A percentile compares a stretch with the other conserved stretches of the same genome.
Evolutionary conservation across 169 alveolate species (phyloP).

Genomic region (Ichthyophthirius multifiliis): DNA sequence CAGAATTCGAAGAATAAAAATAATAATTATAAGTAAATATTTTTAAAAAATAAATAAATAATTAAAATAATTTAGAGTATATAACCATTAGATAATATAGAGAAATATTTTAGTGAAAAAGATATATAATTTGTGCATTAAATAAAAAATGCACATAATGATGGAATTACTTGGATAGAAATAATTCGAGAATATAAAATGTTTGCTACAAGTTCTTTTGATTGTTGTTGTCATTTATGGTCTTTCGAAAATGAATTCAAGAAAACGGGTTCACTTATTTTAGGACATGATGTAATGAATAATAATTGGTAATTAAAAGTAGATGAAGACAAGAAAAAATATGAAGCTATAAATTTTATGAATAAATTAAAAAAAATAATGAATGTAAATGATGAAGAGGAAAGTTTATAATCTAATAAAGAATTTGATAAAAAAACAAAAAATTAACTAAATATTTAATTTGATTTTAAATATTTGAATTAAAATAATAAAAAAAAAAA

Average conservation of each 20-base stretch:
- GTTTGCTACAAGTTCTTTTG: conserved; percentile 61
- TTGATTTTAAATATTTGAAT: not conserved
- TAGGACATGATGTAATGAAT: conserved; percentile 48
- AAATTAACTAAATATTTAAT: not conserved
- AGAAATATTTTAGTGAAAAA: conserved; percentile 6
- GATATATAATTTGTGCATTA: conserved; percentile 27
- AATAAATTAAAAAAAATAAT: conserved; percentile 40
- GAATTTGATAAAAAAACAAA: not conserved
- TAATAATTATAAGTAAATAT: not conserved
- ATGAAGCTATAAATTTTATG: conserved; percentile 49
- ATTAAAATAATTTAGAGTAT: not conserved
- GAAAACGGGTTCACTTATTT: conserved; percentile 53
- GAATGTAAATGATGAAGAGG: not conserved
- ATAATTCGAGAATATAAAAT: conserved; percentile 37
- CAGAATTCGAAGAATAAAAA: conserved; percentile 3
- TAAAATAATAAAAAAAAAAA: not conserved
- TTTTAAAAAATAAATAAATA: not conserved
- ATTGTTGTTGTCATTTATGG: conserved; percentile 68
- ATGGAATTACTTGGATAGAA: conserved; percentile 63
- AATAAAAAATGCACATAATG: conserved; percentile 53
- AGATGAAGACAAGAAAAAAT: conserved; percentile 45
- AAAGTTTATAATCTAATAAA: not conserved
- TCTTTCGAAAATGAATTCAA: conserved; percentile 22
- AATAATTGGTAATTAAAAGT: conserved; percentile 49
- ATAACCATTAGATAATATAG: not conserved